Conservation (phyloP, 2,329 filamentous ascomycete genomes). For the Hymenoscyphus linearis region DNA sequence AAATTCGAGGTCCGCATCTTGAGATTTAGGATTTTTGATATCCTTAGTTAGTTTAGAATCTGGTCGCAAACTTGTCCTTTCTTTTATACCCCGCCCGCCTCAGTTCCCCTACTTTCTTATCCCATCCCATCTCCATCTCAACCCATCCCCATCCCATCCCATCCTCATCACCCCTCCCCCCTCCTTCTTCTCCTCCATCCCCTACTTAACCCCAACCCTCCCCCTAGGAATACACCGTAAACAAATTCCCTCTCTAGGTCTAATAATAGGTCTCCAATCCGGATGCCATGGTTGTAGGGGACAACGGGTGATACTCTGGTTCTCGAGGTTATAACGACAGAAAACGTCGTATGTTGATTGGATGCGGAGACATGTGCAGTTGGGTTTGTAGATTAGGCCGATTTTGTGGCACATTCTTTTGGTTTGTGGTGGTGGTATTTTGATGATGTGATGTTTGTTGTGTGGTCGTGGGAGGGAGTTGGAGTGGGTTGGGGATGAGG, state of each 20-base stretch:
- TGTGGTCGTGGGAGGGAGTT: no score
- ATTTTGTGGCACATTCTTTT: neutral
- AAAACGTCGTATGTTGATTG: neutral
- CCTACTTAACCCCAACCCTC: neutral
- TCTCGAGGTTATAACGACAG: neutral
- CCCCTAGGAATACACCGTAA: neutral
- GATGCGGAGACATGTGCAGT: neutral
- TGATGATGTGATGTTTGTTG: neutral
- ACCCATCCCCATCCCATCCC: no score
- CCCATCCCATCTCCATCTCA: no score
- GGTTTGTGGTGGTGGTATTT: neutral
- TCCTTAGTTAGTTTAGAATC: no score
- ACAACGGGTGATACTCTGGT: neutral
- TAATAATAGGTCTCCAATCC: neutral
- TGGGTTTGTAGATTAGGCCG: neutral
- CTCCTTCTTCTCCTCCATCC: no score
- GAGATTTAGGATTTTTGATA: no score
- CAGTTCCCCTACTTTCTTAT: no score
- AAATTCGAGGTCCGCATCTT: no score
- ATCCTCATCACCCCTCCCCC: no score
- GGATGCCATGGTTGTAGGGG: neutral
- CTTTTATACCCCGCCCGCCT: no score
- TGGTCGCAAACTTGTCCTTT: no score
- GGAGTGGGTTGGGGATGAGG: no score
- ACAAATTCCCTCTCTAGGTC: neutral